These are phyloP conservation scores for Vitis riparia DNA, from an alignment of 164 flowering plant genomes.

Conservation along the genomic window DNA sequence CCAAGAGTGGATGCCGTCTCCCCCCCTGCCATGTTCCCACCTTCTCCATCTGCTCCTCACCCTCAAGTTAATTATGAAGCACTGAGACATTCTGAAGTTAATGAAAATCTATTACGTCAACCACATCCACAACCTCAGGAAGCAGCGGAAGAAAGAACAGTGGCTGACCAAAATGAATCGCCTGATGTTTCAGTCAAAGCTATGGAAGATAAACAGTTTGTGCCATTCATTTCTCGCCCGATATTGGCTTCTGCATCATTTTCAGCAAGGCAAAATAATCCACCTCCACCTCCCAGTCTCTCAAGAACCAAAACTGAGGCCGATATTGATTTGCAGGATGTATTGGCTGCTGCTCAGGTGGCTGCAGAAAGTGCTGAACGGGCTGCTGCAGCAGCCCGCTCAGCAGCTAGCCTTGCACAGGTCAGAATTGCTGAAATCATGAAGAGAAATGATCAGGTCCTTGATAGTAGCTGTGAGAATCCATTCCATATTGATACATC, in stretches of 20 bases:
- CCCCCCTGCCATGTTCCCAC: constrained; percentile 30
- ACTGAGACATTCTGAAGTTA: constrained; percentile 16
- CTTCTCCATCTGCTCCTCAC: constrained; percentile 22
- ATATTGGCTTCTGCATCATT: constrained; percentile 39
- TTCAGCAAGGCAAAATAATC: constrained; percentile 16
- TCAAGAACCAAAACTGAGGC: constrained; percentile 42
- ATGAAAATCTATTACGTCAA: constrained; percentile 15
- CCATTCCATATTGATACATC: constrained; percentile 23
- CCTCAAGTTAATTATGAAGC: constrained; percentile 30
- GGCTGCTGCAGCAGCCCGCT: constrained; percentile 93
- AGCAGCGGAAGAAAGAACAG: constrained; percentile 22
- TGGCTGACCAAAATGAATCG: constrained; percentile 14
- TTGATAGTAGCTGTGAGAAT: constrained; percentile 28
- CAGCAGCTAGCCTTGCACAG: constrained; percentile 89
- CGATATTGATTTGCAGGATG: constrained; percentile 75
- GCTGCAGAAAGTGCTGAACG: constrained; percentile 93
- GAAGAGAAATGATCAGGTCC: constrained; percentile 37
- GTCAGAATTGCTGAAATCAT: constrained; percentile 70
- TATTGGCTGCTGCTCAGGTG: constrained; percentile 83
- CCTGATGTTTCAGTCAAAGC: constrained; percentile 12
- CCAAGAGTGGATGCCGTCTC: constrained; percentile 30
- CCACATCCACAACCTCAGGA: constrained; percentile 26
- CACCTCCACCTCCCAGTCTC: constrained; percentile 29
- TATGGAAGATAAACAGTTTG: constrained; percentile 54
- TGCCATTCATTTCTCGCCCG: constrained; percentile 69